Percentiles rank a stretch among this genome's conserved stretches.
Evolutionary conservation across 768 basidiomycete genomes (phyloP).

Genomic region (Phallus indusiatus): DNA sequence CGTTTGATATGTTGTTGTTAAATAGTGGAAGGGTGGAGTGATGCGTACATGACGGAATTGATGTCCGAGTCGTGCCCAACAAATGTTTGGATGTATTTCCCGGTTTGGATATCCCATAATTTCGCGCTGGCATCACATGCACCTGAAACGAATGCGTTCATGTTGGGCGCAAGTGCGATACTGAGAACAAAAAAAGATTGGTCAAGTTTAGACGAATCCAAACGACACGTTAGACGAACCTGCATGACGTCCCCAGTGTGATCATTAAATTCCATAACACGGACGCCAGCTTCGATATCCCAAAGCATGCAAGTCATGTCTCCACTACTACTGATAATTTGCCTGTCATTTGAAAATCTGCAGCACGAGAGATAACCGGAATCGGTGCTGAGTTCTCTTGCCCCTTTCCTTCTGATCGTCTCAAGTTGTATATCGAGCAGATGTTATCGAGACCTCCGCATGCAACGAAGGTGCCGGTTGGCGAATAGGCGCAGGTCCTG

Average conservation of each 20-base stretch:
- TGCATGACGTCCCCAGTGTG: constrained; percentile 99
- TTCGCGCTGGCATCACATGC: constrained; percentile 98
- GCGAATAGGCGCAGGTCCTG: constrained; percentile 99
- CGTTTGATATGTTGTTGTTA: too few species aligned
- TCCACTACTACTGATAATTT: constrained; percentile 95
- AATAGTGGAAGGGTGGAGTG: constrained; percentile 5
- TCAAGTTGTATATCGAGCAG: constrained; percentile 94
- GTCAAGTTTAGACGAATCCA: background rate
- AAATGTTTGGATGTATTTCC: constrained; percentile 96
- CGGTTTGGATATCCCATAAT: constrained; percentile 97
- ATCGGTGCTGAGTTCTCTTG: constrained; percentile 92
- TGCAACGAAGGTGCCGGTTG: constrained; percentile 94
- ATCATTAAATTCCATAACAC: constrained; percentile 98
- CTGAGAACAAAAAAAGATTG: constrained; percentile 40
- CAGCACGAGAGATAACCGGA: constrained; percentile 98
- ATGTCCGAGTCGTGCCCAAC: constrained; percentile 98
- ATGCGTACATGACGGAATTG: constrained; percentile 91
- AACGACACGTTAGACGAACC: constrained; percentile 41
- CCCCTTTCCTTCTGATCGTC: constrained; percentile 68
- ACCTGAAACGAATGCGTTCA: constrained; percentile 96
- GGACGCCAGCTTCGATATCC: constrained; percentile 97
- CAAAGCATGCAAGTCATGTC: constrained; percentile 99
- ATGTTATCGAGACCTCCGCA: constrained; percentile 99
- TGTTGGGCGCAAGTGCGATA: constrained; percentile 87
- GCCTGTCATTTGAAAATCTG: constrained; percentile 96